These are phyloP conservation scores for Pterulicium gracile DNA, from an alignment of 1,284 basidiomycete genomes.

Conservation along the genomic window DNA sequence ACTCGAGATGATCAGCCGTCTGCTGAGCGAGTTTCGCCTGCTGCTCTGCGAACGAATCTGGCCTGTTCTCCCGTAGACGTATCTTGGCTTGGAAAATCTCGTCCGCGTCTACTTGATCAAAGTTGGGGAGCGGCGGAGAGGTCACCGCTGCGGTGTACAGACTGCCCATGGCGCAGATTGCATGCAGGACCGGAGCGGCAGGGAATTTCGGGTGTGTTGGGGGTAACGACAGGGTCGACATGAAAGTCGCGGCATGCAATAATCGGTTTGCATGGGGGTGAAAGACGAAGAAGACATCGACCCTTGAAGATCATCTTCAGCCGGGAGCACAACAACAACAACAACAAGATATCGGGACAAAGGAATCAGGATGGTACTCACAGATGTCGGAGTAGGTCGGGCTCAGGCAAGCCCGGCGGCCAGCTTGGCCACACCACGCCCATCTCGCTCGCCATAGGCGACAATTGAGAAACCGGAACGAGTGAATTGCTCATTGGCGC, in stretches of 20 bases:
- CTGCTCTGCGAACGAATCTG: slow-evolving; percentile 56
- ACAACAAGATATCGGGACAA: background rate
- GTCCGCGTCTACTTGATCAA: slow-evolving; percentile 38
- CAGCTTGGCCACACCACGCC: slow-evolving; percentile 49
- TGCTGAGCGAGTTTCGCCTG: slow-evolving; percentile 50
- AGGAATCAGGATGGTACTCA: slow-evolving; percentile 21
- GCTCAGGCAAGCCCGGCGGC: slow-evolving; percentile 50
- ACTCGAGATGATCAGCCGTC: slow-evolving; percentile 35
- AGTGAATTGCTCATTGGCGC: slow-evolving; percentile 15
- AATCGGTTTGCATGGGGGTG: slow-evolving; percentile 59
- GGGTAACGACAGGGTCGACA: slow-evolving; percentile 50
- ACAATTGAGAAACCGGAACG: slow-evolving; percentile 5
- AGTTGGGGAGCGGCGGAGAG: slow-evolving; percentile 39
- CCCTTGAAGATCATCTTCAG: slow-evolving; percentile 25
- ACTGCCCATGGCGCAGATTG: slow-evolving; percentile 66
- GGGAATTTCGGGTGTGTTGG: slow-evolving; percentile 67
- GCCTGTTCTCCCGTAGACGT: slow-evolving; percentile 31
- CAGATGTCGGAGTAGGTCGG: slow-evolving; percentile 53
- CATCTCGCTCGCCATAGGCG: slow-evolving; percentile 13
- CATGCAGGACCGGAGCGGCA: slow-evolving; percentile 53
- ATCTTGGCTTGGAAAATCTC: slow-evolving; percentile 42
- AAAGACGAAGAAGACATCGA: slow-evolving; percentile 63
- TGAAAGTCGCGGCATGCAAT: slow-evolving; percentile 54
- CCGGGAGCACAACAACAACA: slow-evolving; percentile 3
- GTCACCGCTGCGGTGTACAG: slow-evolving; percentile 51